Conservation (phyloP, 2,329 filamentous ascomycete species). For the Endoconidiophora polonica region DNA sequence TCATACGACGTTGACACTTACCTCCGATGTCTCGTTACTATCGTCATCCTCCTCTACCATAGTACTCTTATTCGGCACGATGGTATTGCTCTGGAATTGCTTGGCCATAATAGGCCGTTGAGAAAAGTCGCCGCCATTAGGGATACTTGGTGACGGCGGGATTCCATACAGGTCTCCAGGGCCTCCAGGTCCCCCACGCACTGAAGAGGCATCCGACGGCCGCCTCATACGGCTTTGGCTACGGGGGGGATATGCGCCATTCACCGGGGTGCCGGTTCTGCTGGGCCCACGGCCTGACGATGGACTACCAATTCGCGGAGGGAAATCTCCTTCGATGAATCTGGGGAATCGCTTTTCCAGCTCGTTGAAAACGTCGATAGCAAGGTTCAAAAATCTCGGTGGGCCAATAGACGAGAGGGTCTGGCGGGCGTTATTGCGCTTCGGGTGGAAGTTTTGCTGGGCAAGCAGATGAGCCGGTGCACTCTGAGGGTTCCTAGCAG, state of each 20-base stretch:
- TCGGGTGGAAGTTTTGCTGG: slow-evolving; percentile 84
- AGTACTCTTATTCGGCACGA: slow-evolving; percentile 93
- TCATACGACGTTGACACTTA: slow-evolving; percentile 17
- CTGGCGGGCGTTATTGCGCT: slow-evolving; percentile 93
- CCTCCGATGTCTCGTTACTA: slow-evolving; percentile 25
- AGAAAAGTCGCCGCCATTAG: slow-evolving; percentile 46
- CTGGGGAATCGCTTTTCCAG: slow-evolving; percentile 77
- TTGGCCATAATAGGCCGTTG: slow-evolving; percentile 55
- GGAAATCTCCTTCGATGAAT: slow-evolving; percentile 54
- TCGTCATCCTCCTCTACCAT: slow-evolving; percentile 94
- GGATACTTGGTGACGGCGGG: slow-evolving; percentile 40
- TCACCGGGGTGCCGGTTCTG: slow-evolving; percentile 45
- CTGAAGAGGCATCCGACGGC: slow-evolving; percentile 46
- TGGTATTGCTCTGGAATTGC: slow-evolving; percentile 86
- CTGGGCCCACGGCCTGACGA: slow-evolving; percentile 46
- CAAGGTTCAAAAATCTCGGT: slow-evolving; percentile 75
- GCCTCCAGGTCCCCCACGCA: slow-evolving; percentile 25
- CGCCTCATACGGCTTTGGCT: slow-evolving; percentile 36
- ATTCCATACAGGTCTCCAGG: slow-evolving; percentile 28
- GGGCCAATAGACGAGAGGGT: slow-evolving; percentile 81
- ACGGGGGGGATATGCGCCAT: slow-evolving; percentile 36
- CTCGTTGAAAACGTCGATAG: slow-evolving; percentile 92
- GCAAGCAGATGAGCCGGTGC: slow-evolving; percentile 64
- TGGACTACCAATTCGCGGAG: slow-evolving; percentile 51
- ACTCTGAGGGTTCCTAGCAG: slow-evolving; percentile 35